These are phyloP conservation scores for Starmerella kuoi DNA, from an alignment of 805 yeast species.

Conservation along the genomic window DNA sequence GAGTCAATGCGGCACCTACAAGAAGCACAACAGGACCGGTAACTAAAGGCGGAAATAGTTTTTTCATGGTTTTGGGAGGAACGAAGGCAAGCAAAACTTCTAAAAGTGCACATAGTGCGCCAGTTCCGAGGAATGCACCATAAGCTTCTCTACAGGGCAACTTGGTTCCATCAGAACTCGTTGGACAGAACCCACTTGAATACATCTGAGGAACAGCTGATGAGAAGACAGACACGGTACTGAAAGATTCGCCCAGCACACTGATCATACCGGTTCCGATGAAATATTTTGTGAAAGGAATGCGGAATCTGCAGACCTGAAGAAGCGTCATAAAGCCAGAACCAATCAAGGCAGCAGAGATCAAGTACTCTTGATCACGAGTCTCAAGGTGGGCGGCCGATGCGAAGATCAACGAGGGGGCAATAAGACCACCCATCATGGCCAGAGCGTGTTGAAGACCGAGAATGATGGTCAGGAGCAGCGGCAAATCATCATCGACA, in stretches of 20 bases:
- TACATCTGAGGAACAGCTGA: slow-evolving; percentile 77
- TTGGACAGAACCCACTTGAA: slow-evolving; percentile 51
- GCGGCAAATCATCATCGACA: slow-evolving; percentile 65
- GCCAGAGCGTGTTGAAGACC: slow-evolving; percentile 83
- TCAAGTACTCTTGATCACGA: slow-evolving; percentile 46
- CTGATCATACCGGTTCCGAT: slow-evolving; percentile 82
- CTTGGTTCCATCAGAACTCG: slow-evolving; percentile 47
- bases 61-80: slow-evolving; percentile 61
- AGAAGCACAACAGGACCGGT: slow-evolving; percentile 87
- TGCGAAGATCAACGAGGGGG: slow-evolving; percentile 71
- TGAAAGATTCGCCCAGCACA: slow-evolving; percentile 84
- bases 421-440: slow-evolving; percentile 82
- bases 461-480: slow-evolving; percentile 59
- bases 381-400: slow-evolving; percentile 45
- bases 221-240: slow-evolving; percentile 69
- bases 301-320: slow-evolving; percentile 71
- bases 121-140: slow-evolving; percentile 75
- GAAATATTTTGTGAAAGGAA: slow-evolving; percentile 59
- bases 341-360: slow-evolving; percentile 58
- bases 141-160: slow-evolving; percentile 84
- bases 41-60: slow-evolving; percentile 74
- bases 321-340: slow-evolving; percentile 59
- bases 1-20: slow-evolving; percentile 61
- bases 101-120: slow-evolving; percentile 61
- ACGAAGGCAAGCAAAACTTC: slow-evolving; percentile 63